Evolutionary conservation across 2,329 filamentous ascomycete species (phyloP), one percentile per base, ranked within the genome.

Genomic region (Beauveria medogensis): DNA sequence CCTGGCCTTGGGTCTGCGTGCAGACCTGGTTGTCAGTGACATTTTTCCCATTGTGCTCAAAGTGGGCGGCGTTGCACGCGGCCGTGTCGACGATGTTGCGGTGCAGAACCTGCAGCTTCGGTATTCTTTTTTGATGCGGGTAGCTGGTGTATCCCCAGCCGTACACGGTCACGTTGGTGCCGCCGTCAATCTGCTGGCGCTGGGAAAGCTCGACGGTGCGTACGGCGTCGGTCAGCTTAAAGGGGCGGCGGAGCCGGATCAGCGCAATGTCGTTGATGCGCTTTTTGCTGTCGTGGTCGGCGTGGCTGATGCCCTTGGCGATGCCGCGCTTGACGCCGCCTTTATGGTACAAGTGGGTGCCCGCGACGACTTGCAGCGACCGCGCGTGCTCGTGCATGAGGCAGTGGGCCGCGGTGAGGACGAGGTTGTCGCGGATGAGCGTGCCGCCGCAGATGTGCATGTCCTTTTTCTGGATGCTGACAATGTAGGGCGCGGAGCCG

Each of bases 141-240:
- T 5, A 55, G 43, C n/a, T 55, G 51, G 30, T 60, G 34, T 55
- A 55, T 28, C 58, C 58, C 58, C 58, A 60, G 51, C 58, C 58
- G 43, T 50, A 60, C 16, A 41, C n/a, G 2, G 58, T 48, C 18
- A 55, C 58, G 43, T 60, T 60, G 50, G 58, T 60, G 58, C 58
- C 58, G 9, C 43, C 22, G 7, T 28, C 18, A 2, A 60, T 20
- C 8, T 59, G 40, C 40, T 28, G 26, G n/a, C 16, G 2, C 20
- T 24, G 40, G 20, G 16, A 59, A 2, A 46, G 26, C 1, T 20
- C 28, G 24, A 60, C 24, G 22, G 51, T 30, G 43, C 28, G 6
- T 43, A 55, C 55, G 22, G 6, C 6, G 1, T 28, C 10, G 50
- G 16, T 41, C 2, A 43, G 18, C 6, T 30, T 5, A 43, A 41